Percentiles rank a stretch among this genome's conserved stretches.
These are phyloP conservation scores for Actinomortierella ambigua DNA, from an alignment of 371 early-diverging fungal species.

Conservation along the genomic window DNA sequence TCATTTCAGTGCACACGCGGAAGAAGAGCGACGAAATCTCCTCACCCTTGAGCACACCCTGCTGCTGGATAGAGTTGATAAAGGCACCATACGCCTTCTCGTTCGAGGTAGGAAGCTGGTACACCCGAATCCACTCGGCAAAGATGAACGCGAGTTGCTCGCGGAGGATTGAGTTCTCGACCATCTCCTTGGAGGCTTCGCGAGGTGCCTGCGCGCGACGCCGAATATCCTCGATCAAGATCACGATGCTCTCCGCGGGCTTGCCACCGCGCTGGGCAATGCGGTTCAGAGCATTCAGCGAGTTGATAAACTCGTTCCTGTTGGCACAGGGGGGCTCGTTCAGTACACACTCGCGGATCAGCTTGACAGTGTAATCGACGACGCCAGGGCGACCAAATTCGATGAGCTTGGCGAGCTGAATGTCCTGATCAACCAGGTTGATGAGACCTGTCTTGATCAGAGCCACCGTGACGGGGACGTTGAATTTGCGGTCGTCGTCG, in stretches of 20 bases:
- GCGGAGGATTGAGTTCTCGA: constrained; percentile 55
- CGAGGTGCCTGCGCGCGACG: constrained; percentile 24
- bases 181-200: constrained; percentile 42
- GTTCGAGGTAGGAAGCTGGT: constrained; percentile 78
- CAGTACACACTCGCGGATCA: constrained; percentile 75
- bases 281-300: constrained; percentile 70
- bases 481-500: constrained; percentile 93
- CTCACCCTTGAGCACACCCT: constrained; percentile 76
- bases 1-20: constrained; percentile 84
- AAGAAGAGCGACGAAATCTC: constrained; percentile 85
- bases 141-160: constrained; percentile 76
- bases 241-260: constrained; percentile 64
- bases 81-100: constrained; percentile 73
- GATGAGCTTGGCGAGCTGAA: constrained; percentile 82
- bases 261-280: constrained; percentile 64
- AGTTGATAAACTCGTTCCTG: constrained; percentile 76
- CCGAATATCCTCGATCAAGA: constrained; percentile 56
- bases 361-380: constrained; percentile 78
- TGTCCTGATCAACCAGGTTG: constrained; percentile 80
- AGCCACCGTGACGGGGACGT: constrained; percentile 83
- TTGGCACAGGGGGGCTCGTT: constrained; percentile 67
- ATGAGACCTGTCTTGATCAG: constrained; percentile 83
- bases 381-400: constrained; percentile 74
- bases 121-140: constrained; percentile 90
- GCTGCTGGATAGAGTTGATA: constrained; percentile 76